Percentiles rank a stretch among this genome's conserved stretches.
Evolutionary conservation across 495 filamentous ascomycete genomes (phyloP).

Genomic region (Penicillium flavigenum): DNA sequence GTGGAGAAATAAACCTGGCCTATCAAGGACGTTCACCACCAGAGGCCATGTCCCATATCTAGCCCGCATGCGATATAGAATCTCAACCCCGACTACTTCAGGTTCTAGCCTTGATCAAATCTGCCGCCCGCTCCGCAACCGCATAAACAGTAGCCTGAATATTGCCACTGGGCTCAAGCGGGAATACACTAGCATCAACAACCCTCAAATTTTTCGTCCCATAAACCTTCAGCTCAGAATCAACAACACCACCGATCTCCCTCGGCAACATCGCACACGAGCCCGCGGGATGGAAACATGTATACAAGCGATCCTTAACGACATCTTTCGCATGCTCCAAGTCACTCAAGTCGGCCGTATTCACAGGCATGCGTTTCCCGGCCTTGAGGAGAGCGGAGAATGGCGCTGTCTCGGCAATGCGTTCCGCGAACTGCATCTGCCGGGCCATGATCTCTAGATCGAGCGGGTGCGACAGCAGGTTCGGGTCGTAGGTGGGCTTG

Average conservation of each 20-base stretch:
- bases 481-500: slow-evolving; percentile 17
- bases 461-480: slow-evolving; percentile 25
- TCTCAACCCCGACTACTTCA: no score
- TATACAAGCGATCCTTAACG: slow-evolving; percentile 21
- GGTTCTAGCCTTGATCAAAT: no score
- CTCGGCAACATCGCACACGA: slow-evolving; percentile 48
- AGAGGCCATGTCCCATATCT: neutral
- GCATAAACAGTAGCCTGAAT: slow-evolving; percentile 54
- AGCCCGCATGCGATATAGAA: no score
- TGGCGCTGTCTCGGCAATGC: slow-evolving; percentile 8
- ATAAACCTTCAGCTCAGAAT: slow-evolving; percentile 44
- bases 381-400: slow-evolving; percentile 17
- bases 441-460: slow-evolving; percentile 47
- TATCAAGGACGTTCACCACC: neutral
- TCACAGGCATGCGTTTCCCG: slow-evolving; percentile 14
- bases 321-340: slow-evolving; percentile 25
- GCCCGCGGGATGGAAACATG: slow-evolving; percentile 25
- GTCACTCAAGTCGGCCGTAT: slow-evolving; percentile 12
- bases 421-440: slow-evolving; percentile 21
- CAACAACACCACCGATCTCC: slow-evolving; percentile 47
- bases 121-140: slow-evolving; percentile 53
- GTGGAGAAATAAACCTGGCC: neutral
- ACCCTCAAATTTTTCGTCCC: slow-evolving; percentile 50
- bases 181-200: slow-evolving; percentile 56
- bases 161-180: slow-evolving; percentile 47